These are phyloP conservation scores for Cyamopsis tetragonoloba DNA, from an alignment of 306 rosid genomes.

Conservation along the genomic window DNA sequence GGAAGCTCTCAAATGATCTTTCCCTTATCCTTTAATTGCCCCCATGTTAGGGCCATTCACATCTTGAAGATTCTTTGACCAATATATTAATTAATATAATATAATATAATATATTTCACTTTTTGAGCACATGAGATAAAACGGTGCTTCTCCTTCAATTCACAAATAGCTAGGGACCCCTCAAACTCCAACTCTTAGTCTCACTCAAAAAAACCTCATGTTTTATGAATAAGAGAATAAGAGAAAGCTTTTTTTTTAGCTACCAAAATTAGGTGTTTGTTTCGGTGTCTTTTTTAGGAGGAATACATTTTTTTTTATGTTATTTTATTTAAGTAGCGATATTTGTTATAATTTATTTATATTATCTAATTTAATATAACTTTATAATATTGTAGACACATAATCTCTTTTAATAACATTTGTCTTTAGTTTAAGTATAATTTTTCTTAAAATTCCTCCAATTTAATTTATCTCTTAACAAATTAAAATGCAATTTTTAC, in stretches of 20 bases:
- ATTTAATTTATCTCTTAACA: no score
- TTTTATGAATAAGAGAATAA: not conserved
- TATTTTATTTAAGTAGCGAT: no score
- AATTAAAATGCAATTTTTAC: no score
- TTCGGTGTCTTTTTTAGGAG: no score
- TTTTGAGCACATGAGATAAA: conserved; percentile 25
- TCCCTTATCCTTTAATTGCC: conserved; percentile 13
- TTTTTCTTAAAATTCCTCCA: no score
- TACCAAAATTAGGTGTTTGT: not conserved
- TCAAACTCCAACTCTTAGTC: not conserved
- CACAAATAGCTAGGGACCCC: conserved; percentile 19
- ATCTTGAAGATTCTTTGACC: conserved; percentile 30
- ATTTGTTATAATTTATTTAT: no score
- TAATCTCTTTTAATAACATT: no score
- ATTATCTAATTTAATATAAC: no score
- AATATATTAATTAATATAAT: no score
- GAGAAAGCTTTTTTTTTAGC: not conserved
- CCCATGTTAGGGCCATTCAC: conserved; percentile 15
- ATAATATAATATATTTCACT: no score
- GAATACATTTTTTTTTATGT: not conserved
- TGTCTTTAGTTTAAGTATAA: no score
- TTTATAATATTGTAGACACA: no score
- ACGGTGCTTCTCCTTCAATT: conserved; percentile 8
- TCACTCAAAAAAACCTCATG: not conserved
- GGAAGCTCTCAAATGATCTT: not conserved